Percentiles rank a stretch among this genome's conserved stretches.
Evolutionary conservation across 169 alveolate genomes (phyloP).

Genomic region (Miamiensis avidus): DNA sequence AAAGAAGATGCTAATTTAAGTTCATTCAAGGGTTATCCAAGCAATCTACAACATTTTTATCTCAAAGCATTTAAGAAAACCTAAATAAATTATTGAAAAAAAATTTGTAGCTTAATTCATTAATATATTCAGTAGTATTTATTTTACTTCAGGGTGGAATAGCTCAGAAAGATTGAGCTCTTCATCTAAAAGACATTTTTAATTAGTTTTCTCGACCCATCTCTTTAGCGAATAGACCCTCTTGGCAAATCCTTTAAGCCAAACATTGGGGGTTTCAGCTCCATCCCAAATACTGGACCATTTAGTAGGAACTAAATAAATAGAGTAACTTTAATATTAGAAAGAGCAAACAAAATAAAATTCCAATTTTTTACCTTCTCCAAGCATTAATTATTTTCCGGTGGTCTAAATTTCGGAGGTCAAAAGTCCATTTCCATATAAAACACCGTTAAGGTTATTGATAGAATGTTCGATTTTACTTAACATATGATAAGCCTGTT

Average conservation of each 20-base stretch:
- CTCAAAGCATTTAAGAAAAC: slow-evolving; percentile 63
- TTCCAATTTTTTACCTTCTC: background rate
- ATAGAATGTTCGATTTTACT: slow-evolving; percentile 53
- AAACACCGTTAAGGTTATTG: slow-evolving; percentile 67
- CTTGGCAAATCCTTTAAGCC: slow-evolving; percentile 74
- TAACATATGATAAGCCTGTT: slow-evolving; percentile 44
- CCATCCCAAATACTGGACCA: slow-evolving; percentile 89
- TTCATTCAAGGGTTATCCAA: slow-evolving; percentile 53
- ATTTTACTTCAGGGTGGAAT: slow-evolving; percentile 87
- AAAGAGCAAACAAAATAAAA: no score
- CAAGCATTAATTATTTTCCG: slow-evolving; percentile 18
- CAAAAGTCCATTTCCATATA: slow-evolving; percentile 44
- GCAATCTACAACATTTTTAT: slow-evolving; percentile 36
- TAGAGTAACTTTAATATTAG: background rate
- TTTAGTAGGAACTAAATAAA: slow-evolving; percentile 57
- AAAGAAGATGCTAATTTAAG: slow-evolving; percentile 57
- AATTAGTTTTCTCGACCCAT: slow-evolving; percentile 61
- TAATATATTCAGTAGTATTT: no score
- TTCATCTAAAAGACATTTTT: slow-evolving; percentile 43
- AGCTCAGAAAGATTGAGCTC: slow-evolving; percentile 78
- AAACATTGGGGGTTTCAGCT: slow-evolving; percentile 72
- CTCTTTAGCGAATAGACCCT: slow-evolving; percentile 65
- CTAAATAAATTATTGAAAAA: background rate
- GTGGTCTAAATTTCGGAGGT: slow-evolving; percentile 17
- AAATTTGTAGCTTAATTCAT: no score